phyloP scores from a whole-genome alignment of 768 basidiomycete species.

The Amanita molliuscula region DNA sequence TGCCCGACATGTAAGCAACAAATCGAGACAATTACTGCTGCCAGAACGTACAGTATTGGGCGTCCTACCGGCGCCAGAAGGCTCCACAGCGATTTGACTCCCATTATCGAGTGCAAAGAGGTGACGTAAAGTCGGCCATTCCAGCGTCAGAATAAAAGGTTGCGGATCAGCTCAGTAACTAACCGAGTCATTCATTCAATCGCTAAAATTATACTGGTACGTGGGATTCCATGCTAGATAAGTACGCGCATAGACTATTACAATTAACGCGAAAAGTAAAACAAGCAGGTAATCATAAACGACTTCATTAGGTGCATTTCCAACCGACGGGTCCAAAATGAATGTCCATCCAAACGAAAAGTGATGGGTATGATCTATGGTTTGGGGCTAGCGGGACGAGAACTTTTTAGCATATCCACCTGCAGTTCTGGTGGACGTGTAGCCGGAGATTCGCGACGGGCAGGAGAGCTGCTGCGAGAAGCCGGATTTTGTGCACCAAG shows the following conservation, averaged over 20 bases:
- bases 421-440: constrained; percentile 17
- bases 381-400: constrained; percentile 26
- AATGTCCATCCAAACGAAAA: constrained; percentile 6
- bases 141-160: not conserved
- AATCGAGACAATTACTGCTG: not conserved
- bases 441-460: constrained; percentile 44
- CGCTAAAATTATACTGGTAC: too few relatives aligned
- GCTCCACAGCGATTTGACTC: constrained; percentile 95
- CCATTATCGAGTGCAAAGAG: constrained; percentile 40
- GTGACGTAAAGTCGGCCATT: not conserved
- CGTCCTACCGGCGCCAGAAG: constrained; percentile 89
- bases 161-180: not conserved
- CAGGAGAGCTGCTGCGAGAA: constrained; percentile 43
- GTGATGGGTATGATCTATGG: not conserved
- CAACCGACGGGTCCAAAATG: constrained; percentile 4
- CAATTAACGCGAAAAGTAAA: constrained; percentile 9
- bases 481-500: constrained; percentile 18
- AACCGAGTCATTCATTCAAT: not conserved
- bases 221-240: not conserved
- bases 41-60: constrained; percentile 68
- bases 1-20: not conserved
- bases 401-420: constrained; percentile 12
- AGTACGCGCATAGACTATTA: not conserved
- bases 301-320: not conserved
- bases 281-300: constrained; percentile 7